Evolutionary conservation across 2,329 filamentous ascomycete species (phyloP), one percentile per base, ranked within the genome.

Genomic region (Parasarocladium wereldwijsianum): DNA sequence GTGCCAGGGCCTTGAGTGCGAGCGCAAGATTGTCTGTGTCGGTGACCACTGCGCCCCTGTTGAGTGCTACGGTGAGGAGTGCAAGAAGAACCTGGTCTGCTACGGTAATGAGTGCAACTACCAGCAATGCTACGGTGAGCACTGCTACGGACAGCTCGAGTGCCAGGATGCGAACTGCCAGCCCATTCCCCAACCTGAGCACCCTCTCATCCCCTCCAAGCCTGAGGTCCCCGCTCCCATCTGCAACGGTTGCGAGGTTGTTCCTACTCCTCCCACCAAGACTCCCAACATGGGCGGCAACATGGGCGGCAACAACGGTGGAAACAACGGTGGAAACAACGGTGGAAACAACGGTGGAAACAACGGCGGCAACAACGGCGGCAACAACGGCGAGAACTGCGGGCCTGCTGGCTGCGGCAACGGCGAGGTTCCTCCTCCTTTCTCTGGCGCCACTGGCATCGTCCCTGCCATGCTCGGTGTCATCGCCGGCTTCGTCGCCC

Each of bases 61-160:
- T 18, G 20, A 28, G 25, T 26, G 30, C 29, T 26, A 32, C 24
- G 22, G 22, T 11, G 20, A 22, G 9, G 32, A 32, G 12, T 30
- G 28, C 28, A 40, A 42, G 38, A 47, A 50, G 41, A 47, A 45
- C 39, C 41, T 55, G n/a, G 43, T 51, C 42, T 52, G 51, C 41
- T 44, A 43, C 33, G 50, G 50, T 14, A 47, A 44, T 13, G 26
- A 39, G 39, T 57, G 52, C 41, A 33, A 37, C 21, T 43, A 40
- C 20, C 45, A 49, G 35, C 36, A 41, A 36, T 43, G 46, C 29
- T 43, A 37, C 43, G n/a, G 36, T 26, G 42, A 46, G 17, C 31
- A 46, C 15, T 45, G 42, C 41, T 21, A 19, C 19, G 24, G 14
- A 6, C 8, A 8, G 8, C 19, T n/a, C 19, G 19, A 8, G 8